Base-by-base conservation (phyloP, 768 basidiomycete genomes). In the Phylloporus rhodoxanthus region DNA sequence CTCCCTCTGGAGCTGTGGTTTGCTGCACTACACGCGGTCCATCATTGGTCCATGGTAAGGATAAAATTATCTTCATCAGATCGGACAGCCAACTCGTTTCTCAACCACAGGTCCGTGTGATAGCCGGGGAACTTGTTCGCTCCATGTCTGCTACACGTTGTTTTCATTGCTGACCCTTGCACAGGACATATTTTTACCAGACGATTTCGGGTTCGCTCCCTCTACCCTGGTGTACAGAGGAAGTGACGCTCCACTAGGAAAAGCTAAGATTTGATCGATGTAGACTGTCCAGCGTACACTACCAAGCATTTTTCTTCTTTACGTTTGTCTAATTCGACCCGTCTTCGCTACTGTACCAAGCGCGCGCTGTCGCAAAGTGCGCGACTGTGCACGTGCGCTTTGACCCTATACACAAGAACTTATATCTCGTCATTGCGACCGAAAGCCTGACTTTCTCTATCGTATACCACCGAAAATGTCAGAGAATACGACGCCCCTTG, bases 31-130 rank as follows among this genome's bases (percentile, higher is more conserved):
- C 90, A 92, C 60, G 89, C 89, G 37, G 84, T 92, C 21, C 90
- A 92, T 67, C 90, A 92, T 62, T 92, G 87, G 87, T 89, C 87
- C 17, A 90, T 90, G 85, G 87, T 87, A 62, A 56, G 77, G 58
- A 13, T 19, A 23, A 15, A 13, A 19, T 15, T 49, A 34, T 51
- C n/a, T 33, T 37, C 32, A 25, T 32, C 17, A 34, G 36, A 13
- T 36, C 20, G 9, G n/a, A 45, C 44, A 21, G 8, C 26, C 54
- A 33, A 43, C 49, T 34, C 38, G n/a, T 33, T 44, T 47, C 36
- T 51, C 51, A 55, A 49, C 17, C 30, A 14, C 50, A 90, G 87
- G 76, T 92, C 47, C 84, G 90, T 45, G 84, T 90, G 14, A 85
- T 91, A 52, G 84, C 87, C 17, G 87, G 87, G 55, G 89, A 92